Base-by-base conservation (phyloP, 75 land plant species). In the Pinus tabuliformis region DNA sequence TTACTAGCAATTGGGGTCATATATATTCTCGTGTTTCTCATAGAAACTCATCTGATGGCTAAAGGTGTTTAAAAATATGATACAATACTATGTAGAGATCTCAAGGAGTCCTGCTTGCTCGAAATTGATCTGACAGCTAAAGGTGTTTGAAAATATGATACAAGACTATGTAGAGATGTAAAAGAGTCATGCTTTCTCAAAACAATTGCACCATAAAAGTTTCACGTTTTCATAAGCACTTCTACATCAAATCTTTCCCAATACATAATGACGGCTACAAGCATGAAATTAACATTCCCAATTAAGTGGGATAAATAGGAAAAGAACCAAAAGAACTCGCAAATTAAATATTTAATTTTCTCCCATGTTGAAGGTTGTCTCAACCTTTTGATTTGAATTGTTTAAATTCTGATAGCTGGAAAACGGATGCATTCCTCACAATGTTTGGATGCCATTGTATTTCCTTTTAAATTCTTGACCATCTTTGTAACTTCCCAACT, bases 1-100 rank as follows among this genome's bases (percentile, higher is more conserved):
- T 89, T 83, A 61, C 91, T 88, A 9, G 90, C 86, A n/a, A 90
- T 88, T 24, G 92, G 92, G 18, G 92, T 87, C 89, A 87, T 87
- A 63, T 85, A 87, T 0, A 87, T 87, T 52, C 89, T 87, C 89
- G 81, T 87, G 73, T 90, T 91, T 70, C 91, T 72, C 88, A 88
- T 88, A 22, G 83, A 88, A 42, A 90, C 91, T 18, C 88, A 75
- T 6, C 68, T 42, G 22, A 71, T 62, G 8, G 20, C 37, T 76
- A 33, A 60, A 20, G 63, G 66, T 54, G 65, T 72, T 26, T 39
- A 37, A 52, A 57, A 30, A 30, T 59, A 61, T 33, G 54, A 28
- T 36, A 58, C 45, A 62, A 57, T 3, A 62, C 42, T 24, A 21
- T 54, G 57, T 18, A 77, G 9, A 37, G 75, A 70, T 3, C 21